Base-by-base conservation (phyloP, 179 eudicot genomes). In the Pouteria campechiana region DNA sequence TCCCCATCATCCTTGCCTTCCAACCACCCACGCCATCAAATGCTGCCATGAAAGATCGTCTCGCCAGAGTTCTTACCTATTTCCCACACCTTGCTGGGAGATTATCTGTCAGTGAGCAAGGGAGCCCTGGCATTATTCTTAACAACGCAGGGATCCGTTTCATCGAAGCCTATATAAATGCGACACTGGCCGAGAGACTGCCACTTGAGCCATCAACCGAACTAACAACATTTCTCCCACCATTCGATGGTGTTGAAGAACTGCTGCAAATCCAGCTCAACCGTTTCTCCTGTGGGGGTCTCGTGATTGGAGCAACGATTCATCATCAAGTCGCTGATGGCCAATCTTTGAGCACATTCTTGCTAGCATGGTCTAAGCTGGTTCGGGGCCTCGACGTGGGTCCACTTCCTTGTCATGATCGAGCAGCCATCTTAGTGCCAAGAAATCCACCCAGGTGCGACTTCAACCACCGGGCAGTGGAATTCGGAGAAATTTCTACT, bases 231-330 rank as follows among this genome's bases (percentile, higher is more conserved):
- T 47, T 73, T 21, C 79, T 68, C 50, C 79, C 79, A 2, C 30
- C 42, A 16, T 12, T 57, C 29, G 20, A 53, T 12, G 72, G 61
- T 5, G 59, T 47, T 6, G 63, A 3, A 3, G 72, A 68, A 44
- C 41, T 73, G 40, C 47, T 58, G 3, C 79, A 68, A 46, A 63
- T 73, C 54, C 79, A 73, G 17, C n/a, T 73, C 33, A 73, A 74
- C 1, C 48, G 75, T 60, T 74, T 74, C 32, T 31, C 67, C 16
- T 73, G 79, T 42, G 79, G 79, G 48, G 64, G 75, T 0, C 41
- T 73, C 63, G 75, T 73, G 48, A 48, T 73, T 2, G 79, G 79
- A 7, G 68, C 57, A 52, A 68, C 79, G 0, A 50, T 63, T 3
- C 64, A 68, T 41, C 75, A 73, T 50, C 38, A 31, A 4, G 68